A percentile compares a stretch with the other conserved stretches of the same genome.
phyloP scores from a whole-genome alignment of 2,329 filamentous ascomycete genomes.

The Sphaerulina vaccinii region DNA sequence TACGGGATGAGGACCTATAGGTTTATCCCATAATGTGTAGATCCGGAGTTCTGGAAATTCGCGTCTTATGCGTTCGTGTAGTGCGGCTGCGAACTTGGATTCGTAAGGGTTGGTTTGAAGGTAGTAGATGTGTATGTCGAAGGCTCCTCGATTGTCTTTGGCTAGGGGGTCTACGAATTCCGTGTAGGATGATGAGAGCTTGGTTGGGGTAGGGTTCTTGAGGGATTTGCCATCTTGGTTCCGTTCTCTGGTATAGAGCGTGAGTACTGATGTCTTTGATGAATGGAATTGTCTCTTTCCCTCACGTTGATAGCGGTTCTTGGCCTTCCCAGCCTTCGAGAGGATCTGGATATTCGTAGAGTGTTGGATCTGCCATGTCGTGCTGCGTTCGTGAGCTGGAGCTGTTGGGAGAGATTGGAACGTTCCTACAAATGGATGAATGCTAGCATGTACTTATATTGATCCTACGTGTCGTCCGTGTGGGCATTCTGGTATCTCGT shows the following conservation, averaged over 20 bases:
- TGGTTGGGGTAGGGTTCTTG: conserved; percentile 62
- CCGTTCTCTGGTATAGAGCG: conserved; percentile 10
- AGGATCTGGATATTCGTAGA: conserved; percentile 57
- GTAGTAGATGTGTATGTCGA: conserved; percentile 87
- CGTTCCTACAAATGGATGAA: too few species aligned
- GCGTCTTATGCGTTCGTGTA: conserved; percentile 74
- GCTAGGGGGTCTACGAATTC: conserved; percentile 67
- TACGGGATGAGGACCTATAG: conserved; percentile 77
- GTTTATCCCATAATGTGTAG: conserved; percentile 73
- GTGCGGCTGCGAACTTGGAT: conserved; percentile 63
- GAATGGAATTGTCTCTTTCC: background rate
- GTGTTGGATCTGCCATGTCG: conserved; percentile 52
- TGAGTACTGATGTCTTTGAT: background rate
- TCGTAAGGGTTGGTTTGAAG: conserved; percentile 62
- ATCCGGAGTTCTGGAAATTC: conserved; percentile 86
- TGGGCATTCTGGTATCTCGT: background rate
- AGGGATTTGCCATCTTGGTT: conserved; percentile 72
- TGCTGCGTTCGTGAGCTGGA: too few species aligned
- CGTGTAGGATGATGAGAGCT: conserved; percentile 66
- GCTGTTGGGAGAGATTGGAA: too few species aligned
- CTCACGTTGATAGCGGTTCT: conserved; percentile 46
- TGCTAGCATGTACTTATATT: background rate
- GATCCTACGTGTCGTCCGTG: background rate
- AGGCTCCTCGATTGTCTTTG: conserved; percentile 67
- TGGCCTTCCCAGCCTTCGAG: conserved; percentile 52